phyloP scores from a whole-genome alignment of 495 filamentous ascomycete genomes.

The Podospora australis region DNA sequence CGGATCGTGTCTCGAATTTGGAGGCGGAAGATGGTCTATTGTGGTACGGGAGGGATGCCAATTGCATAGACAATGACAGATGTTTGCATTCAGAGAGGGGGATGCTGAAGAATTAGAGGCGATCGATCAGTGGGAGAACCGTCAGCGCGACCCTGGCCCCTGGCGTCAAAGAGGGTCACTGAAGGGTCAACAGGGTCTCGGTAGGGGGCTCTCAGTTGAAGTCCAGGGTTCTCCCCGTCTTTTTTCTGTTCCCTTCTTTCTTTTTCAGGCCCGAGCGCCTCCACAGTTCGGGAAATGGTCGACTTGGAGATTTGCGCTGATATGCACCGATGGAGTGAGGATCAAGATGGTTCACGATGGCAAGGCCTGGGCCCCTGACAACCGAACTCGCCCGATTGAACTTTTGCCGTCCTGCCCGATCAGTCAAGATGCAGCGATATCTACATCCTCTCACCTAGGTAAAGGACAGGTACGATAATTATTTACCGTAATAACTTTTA shows the following conservation, averaged over 20 bases:
- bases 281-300: slow-evolving; percentile 2
- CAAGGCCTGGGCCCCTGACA: slow-evolving; percentile 15
- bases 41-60: slow-evolving; percentile 4
- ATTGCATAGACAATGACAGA: not conserved
- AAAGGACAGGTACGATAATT: not conserved
- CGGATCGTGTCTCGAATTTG: slow-evolving; percentile 43
- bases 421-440: not conserved
- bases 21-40: slow-evolving; percentile 11
- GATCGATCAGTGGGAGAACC: not conserved
- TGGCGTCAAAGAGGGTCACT: not conserved
- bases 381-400: too few species aligned
- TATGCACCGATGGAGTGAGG: slow-evolving; percentile 18
- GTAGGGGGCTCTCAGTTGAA: slow-evolving; percentile 6
- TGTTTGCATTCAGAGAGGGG: slow-evolving; percentile 2
- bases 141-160: slow-evolving; percentile 8
- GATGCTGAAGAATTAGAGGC: slow-evolving; percentile 3
- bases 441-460: not conserved
- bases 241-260: not conserved
- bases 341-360: slow-evolving; percentile 15
- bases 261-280: slow-evolving; percentile 9
- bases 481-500: too few species aligned
- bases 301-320: slow-evolving; percentile 18
- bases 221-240: slow-evolving; percentile 6
- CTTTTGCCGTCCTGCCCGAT: too few species aligned
- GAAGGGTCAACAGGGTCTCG: slow-evolving; percentile 7